phyloP scores from a whole-genome alignment of 495 filamentous ascomycete species.

The Acidomyces sp. region DNA sequence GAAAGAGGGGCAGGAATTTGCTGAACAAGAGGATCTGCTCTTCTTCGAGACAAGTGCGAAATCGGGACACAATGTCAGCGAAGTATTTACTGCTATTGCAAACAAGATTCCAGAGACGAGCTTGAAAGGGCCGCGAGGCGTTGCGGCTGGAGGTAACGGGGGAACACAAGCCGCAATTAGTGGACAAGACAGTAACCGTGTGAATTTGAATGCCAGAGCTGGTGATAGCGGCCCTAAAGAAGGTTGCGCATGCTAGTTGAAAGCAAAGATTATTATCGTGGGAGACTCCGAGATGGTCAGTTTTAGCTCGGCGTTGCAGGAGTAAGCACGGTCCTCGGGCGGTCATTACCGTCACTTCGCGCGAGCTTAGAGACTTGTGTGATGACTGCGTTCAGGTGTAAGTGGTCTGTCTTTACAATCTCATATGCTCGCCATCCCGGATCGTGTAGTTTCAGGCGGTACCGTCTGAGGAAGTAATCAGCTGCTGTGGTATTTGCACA shows the following conservation, averaged over 20 bases:
- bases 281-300: too few species aligned
- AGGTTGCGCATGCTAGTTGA: conserved; percentile 71
- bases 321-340: too few species aligned
- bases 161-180: conserved; percentile 31
- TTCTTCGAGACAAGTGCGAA: conserved; percentile 99
- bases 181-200: conserved; percentile 49
- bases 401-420: too few species aligned
- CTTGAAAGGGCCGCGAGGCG: conserved; percentile 68
- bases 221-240: conserved; percentile 59
- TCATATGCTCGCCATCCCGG: too few species aligned
- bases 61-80: conserved; percentile 81
- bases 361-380: too few species aligned
- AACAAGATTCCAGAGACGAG: conserved; percentile 94
- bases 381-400: too few species aligned
- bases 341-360: too few species aligned
- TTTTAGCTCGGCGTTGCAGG: too few species aligned
- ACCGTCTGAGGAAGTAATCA: too few species aligned
- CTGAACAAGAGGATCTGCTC: conserved; percentile 80
- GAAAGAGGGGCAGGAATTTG: conserved; percentile 80
- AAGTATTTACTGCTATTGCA: conserved; percentile 96
- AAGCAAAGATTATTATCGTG: too few species aligned
- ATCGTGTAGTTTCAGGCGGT: too few species aligned
- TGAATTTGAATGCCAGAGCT: conserved; percentile 52
- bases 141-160: conserved; percentile 37
- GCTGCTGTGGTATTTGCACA: too few species aligned